Conservation (phyloP, 441 rosid species). For the Adansonia grandidieri region DNA sequence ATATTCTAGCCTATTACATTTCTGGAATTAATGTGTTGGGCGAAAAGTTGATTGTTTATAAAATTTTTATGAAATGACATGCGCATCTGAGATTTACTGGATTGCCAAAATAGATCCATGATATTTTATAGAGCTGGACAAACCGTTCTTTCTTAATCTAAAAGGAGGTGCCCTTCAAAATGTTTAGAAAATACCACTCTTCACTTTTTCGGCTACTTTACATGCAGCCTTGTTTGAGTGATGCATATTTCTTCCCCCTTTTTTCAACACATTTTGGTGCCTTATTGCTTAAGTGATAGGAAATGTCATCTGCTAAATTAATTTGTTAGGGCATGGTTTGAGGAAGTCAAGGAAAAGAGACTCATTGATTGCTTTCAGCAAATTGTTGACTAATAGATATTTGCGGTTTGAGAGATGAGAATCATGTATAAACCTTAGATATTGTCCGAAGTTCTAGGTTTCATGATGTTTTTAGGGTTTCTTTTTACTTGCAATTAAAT, state of each 20-base stretch:
- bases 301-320: not conserved
- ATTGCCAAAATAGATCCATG: constrained; percentile 11
- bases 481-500: constrained; percentile 7
- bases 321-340: not conserved
- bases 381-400: not conserved
- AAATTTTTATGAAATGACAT: not conserved
- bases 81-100: not conserved
- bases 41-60: not conserved
- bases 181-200: constrained; percentile 8
- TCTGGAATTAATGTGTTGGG: constrained; percentile 3
- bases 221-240: not conserved
- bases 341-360: not conserved
- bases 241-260: not conserved
- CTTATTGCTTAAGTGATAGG: not conserved
- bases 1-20: constrained; percentile 15
- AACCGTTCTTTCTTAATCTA: not conserved
- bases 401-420: constrained; percentile 15
- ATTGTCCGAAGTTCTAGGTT: not conserved
- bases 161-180: constrained; percentile 6
- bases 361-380: constrained; percentile 18
- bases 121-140: not conserved
- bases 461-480: not conserved
- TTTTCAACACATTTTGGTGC: not conserved
- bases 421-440: constrained; percentile 15
- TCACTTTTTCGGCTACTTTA: constrained; percentile 6